Evolutionary conservation across 768 basidiomycete species (phyloP).

Genomic region (Kwoniella bestiolae): DNA sequence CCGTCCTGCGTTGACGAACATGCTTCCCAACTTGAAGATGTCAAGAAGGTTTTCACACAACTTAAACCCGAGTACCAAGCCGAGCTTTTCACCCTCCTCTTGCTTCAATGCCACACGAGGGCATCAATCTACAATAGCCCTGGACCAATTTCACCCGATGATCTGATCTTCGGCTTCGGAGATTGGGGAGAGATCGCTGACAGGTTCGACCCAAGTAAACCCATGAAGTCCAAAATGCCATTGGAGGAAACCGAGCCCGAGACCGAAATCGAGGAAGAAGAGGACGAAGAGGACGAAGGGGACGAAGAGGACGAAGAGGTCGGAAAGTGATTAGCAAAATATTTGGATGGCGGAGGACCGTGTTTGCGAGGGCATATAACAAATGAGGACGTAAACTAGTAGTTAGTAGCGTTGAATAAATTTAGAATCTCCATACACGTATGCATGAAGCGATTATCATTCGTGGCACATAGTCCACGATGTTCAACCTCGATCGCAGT

Average conservation of each 20-base stretch:
- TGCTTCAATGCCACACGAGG: background rate
- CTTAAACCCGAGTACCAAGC: background rate
- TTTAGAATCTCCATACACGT: too few species aligned
- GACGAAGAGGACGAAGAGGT: too few species aligned
- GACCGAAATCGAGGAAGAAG: too few species aligned
- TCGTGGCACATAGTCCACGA: too few species aligned
- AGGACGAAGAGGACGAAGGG: background rate
- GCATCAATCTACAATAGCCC: background rate
- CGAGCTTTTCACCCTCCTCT: background rate
- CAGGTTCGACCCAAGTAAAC: background rate
- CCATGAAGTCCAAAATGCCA: background rate
- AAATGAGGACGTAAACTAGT: too few species aligned
- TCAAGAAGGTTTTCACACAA: background rate
- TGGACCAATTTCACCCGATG: background rate
- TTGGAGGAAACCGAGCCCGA: background rate
- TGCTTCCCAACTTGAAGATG: background rate
- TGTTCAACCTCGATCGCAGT: background rate
- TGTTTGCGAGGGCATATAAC: too few species aligned
- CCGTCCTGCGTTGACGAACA: background rate
- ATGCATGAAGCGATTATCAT: too few species aligned
- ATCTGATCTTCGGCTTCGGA: too few species aligned
- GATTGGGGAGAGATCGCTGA: background rate
- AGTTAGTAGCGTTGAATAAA: too few species aligned
- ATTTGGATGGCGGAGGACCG: too few species aligned
- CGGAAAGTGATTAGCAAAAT: too few species aligned